These are phyloP conservation scores for Primulina tabacum DNA, from an alignment of 257 asterid species.

Conservation along the genomic window DNA sequence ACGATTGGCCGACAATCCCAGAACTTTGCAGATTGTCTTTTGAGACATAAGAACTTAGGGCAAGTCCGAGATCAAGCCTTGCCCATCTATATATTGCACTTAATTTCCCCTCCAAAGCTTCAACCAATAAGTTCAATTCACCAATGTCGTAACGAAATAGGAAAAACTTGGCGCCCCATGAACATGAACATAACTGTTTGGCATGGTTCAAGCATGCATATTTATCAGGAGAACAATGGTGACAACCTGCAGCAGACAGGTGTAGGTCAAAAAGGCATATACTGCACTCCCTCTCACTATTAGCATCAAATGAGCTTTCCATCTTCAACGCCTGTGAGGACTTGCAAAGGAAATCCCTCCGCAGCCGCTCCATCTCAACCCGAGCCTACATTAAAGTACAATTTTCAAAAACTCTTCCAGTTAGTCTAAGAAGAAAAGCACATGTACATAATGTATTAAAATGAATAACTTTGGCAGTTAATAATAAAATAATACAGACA, in stretches of 20 bases:
- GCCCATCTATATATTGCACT: slow-evolving; percentile 98
- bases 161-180: slow-evolving; percentile 93
- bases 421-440: slow-evolving; percentile 8
- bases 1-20: slow-evolving; percentile 39
- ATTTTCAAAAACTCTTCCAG: slow-evolving; percentile 16
- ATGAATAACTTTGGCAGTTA: not conserved
- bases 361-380: slow-evolving; percentile 70
- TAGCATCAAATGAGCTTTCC: slow-evolving; percentile 93
- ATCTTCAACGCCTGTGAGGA: slow-evolving; percentile 84
- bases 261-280: slow-evolving; percentile 91
- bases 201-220: slow-evolving; percentile 98
- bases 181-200: slow-evolving; percentile 81
- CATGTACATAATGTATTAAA: not conserved
- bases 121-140: slow-evolving; percentile 81
- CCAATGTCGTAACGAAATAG: slow-evolving; percentile 81
- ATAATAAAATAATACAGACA: not conserved
- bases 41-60: slow-evolving; percentile 73
- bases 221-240: slow-evolving; percentile 86
- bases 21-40: slow-evolving; percentile 55
- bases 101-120: slow-evolving; percentile 95
- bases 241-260: slow-evolving; percentile 98
- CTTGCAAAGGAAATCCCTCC: slow-evolving; percentile 79
- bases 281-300: slow-evolving; percentile 92
- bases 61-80: slow-evolving; percentile 86
- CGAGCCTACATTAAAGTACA: slow-evolving; percentile 56